These are phyloP conservation scores for Boeremia exigua DNA, from an alignment of 2,329 filamentous ascomycete genomes.

Conservation along the genomic window DNA sequence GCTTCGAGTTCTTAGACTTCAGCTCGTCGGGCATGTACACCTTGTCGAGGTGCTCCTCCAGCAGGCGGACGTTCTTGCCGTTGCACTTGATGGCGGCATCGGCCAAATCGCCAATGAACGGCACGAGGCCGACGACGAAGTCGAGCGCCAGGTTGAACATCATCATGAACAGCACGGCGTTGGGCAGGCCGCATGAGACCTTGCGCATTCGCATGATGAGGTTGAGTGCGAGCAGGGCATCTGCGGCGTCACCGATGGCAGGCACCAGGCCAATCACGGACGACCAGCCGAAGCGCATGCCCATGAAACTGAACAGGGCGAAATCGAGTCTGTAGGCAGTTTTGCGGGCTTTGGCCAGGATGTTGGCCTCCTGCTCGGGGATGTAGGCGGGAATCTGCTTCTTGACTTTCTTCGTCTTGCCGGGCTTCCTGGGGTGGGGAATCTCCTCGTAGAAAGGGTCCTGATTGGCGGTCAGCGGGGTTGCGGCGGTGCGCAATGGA, in stretches of 20 bases:
- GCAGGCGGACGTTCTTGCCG: slow-evolving; percentile 73
- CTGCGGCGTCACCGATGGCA: slow-evolving; percentile 61
- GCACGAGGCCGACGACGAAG: slow-evolving; percentile 75
- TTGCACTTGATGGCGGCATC: slow-evolving; percentile 79
- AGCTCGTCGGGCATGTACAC: slow-evolving; percentile 62
- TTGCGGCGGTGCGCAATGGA: background rate
- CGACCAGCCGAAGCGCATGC: slow-evolving; percentile 87
- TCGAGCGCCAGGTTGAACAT: slow-evolving; percentile 78
- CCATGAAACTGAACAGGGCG: slow-evolving; percentile 79
- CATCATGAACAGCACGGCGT: slow-evolving; percentile 71
- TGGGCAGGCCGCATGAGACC: slow-evolving; percentile 77
- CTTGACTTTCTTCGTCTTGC: slow-evolving; percentile 81
- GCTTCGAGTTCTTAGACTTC: slow-evolving; percentile 24
- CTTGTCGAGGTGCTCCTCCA: slow-evolving; percentile 71
- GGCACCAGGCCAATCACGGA: slow-evolving; percentile 85
- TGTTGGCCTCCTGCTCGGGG: slow-evolving; percentile 77
- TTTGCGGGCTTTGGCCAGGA: slow-evolving; percentile 85
- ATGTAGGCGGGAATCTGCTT: slow-evolving; percentile 85
- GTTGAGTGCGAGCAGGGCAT: slow-evolving; percentile 62
- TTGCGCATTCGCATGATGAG: slow-evolving; percentile 75
- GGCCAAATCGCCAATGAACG: slow-evolving; percentile 75
- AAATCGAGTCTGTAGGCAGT: slow-evolving; percentile 87
- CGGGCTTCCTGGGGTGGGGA: slow-evolving; percentile 72
- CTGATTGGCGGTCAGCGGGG: slow-evolving; percentile 53
- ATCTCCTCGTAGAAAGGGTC: slow-evolving; percentile 91